phyloP scores from a whole-genome alignment of 768 basidiomycete genomes.

The Tylopilus subfusipes region DNA sequence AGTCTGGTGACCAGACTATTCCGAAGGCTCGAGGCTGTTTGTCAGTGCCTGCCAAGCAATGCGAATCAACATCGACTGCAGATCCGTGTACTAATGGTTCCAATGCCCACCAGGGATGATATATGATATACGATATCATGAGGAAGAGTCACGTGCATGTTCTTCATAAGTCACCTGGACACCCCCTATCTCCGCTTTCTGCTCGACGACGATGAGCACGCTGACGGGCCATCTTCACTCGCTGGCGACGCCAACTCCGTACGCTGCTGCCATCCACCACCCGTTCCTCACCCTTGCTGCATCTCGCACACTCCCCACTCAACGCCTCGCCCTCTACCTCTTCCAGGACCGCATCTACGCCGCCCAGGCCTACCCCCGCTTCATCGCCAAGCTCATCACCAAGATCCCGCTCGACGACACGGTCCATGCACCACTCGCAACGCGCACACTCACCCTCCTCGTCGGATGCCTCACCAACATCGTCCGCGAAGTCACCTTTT shows the following conservation, averaged over 20 bases:
- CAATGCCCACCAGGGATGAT: too few species aligned
- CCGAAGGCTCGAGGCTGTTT: slow-evolving; percentile 1
- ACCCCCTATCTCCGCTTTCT: not conserved
- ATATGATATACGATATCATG: too few species aligned
- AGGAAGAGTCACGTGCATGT: too few species aligned
- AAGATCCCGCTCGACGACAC: slow-evolving; percentile 45
- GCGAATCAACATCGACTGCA: not conserved
- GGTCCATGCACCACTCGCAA: slow-evolving; percentile 4
- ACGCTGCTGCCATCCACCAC: slow-evolving; percentile 49
- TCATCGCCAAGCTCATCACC: slow-evolving; percentile 63
- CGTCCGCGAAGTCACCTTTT: slow-evolving; percentile 57
- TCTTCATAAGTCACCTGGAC: too few species aligned
- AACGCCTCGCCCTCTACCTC: slow-evolving; percentile 58
- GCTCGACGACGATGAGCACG: not conserved
- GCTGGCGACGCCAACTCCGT: slow-evolving; percentile 36
- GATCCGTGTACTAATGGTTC: too few species aligned
- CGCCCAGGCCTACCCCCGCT: slow-evolving; percentile 68
- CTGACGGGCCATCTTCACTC: slow-evolving; percentile 36
- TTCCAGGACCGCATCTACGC: slow-evolving; percentile 75
- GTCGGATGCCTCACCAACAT: slow-evolving; percentile 55
- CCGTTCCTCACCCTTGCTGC: slow-evolving; percentile 61
- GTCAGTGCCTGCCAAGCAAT: too few species aligned
- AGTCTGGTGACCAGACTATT: too few species aligned
- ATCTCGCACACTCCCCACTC: slow-evolving; percentile 43
- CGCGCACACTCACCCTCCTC: slow-evolving; percentile 45